These are phyloP conservation scores for Termitomyces sp. DNA, from an alignment of 1,284 basidiomycete species.

Conservation along the genomic window DNA sequence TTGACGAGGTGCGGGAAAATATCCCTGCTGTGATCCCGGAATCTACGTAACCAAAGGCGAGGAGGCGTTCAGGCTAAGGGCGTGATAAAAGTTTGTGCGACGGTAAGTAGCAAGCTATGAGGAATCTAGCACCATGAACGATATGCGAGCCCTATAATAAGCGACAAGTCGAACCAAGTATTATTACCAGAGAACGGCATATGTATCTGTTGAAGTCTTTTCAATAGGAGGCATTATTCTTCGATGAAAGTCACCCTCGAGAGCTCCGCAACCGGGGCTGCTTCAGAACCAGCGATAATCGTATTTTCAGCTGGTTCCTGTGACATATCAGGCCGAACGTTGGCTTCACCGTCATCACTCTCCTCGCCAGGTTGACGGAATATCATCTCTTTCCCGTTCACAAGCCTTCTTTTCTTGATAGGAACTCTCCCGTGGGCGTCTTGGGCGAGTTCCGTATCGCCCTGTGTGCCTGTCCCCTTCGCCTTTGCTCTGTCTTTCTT, in stretches of 20 bases:
- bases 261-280: conserved; percentile 28
- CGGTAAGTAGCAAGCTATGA: not conserved
- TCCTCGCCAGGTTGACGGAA: conserved; percentile 53
- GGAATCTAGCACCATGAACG: not conserved
- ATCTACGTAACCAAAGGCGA: not conserved
- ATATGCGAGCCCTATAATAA: not conserved
- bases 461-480: conserved; percentile 27
- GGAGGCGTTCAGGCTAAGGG: not conserved
- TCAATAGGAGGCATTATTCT: conserved; percentile 29
- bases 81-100: not conserved
- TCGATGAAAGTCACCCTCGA: conserved; percentile 47
- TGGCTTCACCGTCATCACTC: conserved; percentile 33
- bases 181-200: not conserved
- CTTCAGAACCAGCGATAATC: conserved; percentile 12
- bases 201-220: not conserved
- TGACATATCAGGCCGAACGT: not conserved
- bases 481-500: conserved; percentile 70
- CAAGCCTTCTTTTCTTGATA: conserved; percentile 27
- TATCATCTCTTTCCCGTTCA: conserved; percentile 55
- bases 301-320: conserved; percentile 8
- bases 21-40: not conserved
- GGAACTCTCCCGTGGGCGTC: conserved; percentile 11
- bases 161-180: not conserved
- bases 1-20: not conserved
- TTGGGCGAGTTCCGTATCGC: conserved; percentile 11